Evolutionary conservation across 768 basidiomycete species (phyloP).

Genomic region (Kwoniella bestiolae): DNA sequence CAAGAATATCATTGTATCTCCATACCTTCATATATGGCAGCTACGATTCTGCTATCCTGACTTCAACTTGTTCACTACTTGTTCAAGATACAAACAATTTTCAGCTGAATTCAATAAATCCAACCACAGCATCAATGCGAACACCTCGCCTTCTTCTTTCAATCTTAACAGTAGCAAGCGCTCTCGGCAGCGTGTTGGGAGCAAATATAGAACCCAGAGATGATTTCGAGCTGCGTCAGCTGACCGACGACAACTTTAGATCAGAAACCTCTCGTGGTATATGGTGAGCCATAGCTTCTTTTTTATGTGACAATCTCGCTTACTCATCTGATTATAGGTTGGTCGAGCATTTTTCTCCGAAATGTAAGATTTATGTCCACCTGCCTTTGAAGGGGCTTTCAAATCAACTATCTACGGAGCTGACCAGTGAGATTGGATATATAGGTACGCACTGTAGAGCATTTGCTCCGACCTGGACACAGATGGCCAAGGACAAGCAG

Average conservation of each 20-base stretch:
- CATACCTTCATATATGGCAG: no score
- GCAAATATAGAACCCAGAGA: conserved; percentile 26
- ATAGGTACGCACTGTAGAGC: conserved; percentile 68
- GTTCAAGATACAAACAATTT: no score
- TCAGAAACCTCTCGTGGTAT: conserved; percentile 46
- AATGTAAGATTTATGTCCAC: conserved; percentile 61
- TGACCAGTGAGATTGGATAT: no score
- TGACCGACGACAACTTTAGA: conserved; percentile 56
- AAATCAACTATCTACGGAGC: no score
- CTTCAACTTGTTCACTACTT: no score
- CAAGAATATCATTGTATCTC: no score
- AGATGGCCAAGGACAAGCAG: conserved; percentile 62
- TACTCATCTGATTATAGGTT: conserved; percentile 61
- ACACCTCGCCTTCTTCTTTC: conserved; percentile 23
- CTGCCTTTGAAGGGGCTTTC: not conserved
- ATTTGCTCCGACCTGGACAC: conserved; percentile 82
- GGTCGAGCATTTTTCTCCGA: conserved; percentile 85
- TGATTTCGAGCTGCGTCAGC: conserved; percentile 45
- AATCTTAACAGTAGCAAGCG: conserved; percentile 12
- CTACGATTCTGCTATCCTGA: no score
- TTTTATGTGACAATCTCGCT: not conserved
- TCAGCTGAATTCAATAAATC: no score
- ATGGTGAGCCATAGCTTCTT: conserved; percentile 48
- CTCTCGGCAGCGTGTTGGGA: conserved; percentile 10
- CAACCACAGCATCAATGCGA: conserved; percentile 9